A percentile compares a stretch with the other conserved stretches of the same genome.
phyloP scores from a whole-genome alignment of 495 filamentous ascomycete genomes.

The Tuber aestivum region DNA sequence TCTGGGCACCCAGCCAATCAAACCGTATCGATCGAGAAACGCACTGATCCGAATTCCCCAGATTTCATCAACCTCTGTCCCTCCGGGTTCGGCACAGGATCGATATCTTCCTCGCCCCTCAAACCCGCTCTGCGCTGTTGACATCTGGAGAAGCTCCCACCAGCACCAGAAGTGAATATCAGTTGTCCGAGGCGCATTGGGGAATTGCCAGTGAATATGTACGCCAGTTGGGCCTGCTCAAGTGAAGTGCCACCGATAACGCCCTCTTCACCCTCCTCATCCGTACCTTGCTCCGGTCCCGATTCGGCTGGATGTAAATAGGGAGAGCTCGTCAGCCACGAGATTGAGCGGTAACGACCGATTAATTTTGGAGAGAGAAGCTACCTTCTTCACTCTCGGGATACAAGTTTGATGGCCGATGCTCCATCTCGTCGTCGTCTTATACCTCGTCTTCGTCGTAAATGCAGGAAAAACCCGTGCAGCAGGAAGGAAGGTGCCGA shows the following conservation, averaged over 20 bases:
- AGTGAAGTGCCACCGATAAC: neutral
- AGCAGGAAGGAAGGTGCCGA: neutral
- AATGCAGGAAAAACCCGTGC: neutral
- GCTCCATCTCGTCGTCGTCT: constrained; percentile 37
- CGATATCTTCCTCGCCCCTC: constrained; percentile 1
- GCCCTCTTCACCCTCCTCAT: constrained; percentile 22
- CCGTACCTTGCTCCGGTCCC: constrained; percentile 15
- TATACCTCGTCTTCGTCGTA: neutral
- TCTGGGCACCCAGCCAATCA: neutral
- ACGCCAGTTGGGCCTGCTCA: neutral
- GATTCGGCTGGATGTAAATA: constrained; percentile 4
- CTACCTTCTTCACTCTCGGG: constrained; percentile 25
- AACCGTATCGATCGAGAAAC: neutral
- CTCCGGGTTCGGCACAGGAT: constrained; percentile 20
- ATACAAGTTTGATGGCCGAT: constrained; percentile 28
- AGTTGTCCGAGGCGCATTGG: neutral
- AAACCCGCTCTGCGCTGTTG: neutral
- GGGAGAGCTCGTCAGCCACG: neutral
- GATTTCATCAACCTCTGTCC: constrained; percentile 31
- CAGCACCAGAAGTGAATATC: neutral
- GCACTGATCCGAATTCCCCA: constrained; percentile 37
- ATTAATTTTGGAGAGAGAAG: neutral
- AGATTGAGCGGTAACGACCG: neutral
- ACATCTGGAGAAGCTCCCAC: neutral
- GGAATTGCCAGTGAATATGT: neutral